Evolutionary conservation across 352 stramenopile genomes (phyloP), one percentile per base, ranked within the genome.

Genomic region (Thalassiosira allenii): DNA sequence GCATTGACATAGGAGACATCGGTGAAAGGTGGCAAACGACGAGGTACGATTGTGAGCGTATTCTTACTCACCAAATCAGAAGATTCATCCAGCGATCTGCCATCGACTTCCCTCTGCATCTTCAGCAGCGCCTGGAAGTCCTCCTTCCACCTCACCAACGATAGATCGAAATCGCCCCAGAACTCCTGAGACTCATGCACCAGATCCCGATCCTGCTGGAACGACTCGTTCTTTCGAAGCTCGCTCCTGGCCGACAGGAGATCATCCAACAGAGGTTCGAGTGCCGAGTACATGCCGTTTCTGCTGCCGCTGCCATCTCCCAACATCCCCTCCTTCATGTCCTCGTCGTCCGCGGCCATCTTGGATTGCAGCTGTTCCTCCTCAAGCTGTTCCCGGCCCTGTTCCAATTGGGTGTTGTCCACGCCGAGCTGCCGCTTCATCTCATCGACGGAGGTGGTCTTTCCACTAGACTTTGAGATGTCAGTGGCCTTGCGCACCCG

Each of bases 361-460:
- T 37, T 71, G 3, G 68, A 79, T 56, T 30, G 43, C 34, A 68
- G 47, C 23, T 79, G 47, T 67, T 84, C 76, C 17, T 71, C 27
- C 22, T 84, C 62, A 17, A 79, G 27, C n/a, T 64, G 43, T 27
- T 79, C 43, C 6, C 27, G 49, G 3, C 65, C 63, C 37, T 66
- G 25, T 65, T 79, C 68, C 20, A 84, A 62, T 20, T 62, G 43
- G n/a, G 22, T 61, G 30, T 40, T 47, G 59, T 68, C 68, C 14
- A 79, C 68, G 30, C 76, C 76, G 30, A 64, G 33, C 40, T 61
- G 67, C 30, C 68, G 61, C 40, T 84, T 84, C 52, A 84, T 79
- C 51, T 79, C 68, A 34, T 79, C 68, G 0, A 84, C 17, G 22
- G 76, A 84, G 23, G 68, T 62, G 23, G 56, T 58, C 23, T 66